Evolutionary conservation across 768 basidiomycete species (phyloP), one percentile per base, ranked within the genome.

Genomic region (Hygrocybe punicea): DNA sequence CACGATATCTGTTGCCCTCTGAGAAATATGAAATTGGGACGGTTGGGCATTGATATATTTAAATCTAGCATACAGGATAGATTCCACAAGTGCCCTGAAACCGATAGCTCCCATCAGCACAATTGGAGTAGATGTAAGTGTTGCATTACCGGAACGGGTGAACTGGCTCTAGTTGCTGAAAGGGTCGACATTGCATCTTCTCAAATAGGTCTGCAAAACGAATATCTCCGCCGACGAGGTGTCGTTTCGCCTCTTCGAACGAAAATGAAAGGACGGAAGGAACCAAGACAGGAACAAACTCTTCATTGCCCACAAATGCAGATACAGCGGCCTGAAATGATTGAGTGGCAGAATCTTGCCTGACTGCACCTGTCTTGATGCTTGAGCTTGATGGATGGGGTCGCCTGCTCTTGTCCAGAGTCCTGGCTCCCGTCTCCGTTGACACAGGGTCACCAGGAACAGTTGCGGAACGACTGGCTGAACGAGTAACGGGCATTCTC

Each of bases 1-100:
- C 89, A 92, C 1, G 89, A 91, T 21, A 93, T 89, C 67, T 93
- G 89, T 68, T 89, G 88, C 4, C 82, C 85, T 37, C 46, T 49
- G 24, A 50, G 19, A 16, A 7, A 29, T 46, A 19, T 53, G 50
- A 25, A 53, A 8, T 53, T 1, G 45, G 1, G 40, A 11, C 40
- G 16, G 4, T 17, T 11, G 29, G 17, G 36, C 6, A 13, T n/a
- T 6, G 23, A 47, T 35, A 13, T 7, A 24, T 55, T 2, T 19
- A 49, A 11, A 24, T 55, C 2, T 19, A 49, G 5, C 53, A 39
- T 72, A 91, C 80, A 93, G 69, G 55, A 93, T 91, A 33, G 87
- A 89, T 4, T 81, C 81, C 23, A 81, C 79, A 23, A 93, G 77
- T 1, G 90, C 86, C 42, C 87, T 89, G n/a, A n/a, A 53, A 45